A percentile compares a stretch with the other conserved stretches of the same genome.
These are phyloP conservation scores for Podospora fimiseda DNA, from an alignment of 495 filamentous ascomycete genomes.

Conservation along the genomic window DNA sequence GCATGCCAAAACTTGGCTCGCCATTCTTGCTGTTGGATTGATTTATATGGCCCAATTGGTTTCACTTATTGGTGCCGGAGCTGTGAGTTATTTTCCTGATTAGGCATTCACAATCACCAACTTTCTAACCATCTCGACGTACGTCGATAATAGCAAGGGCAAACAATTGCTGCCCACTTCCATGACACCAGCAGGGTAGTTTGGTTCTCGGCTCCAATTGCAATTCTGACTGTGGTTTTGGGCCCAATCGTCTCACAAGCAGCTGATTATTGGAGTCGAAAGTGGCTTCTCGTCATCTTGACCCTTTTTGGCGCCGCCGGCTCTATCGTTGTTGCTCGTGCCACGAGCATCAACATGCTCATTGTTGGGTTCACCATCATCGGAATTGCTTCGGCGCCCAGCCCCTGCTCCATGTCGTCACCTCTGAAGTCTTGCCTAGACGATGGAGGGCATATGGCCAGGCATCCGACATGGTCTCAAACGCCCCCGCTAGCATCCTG, in stretches of 20 bases:
- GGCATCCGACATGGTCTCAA: constrained; percentile 21
- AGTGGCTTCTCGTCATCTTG: constrained; percentile 29
- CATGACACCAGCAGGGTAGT: constrained; percentile 8
- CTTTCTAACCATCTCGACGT: neutral
- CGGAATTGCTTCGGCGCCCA: constrained; percentile 28
- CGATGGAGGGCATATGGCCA: constrained; percentile 25
- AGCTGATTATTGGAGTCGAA: constrained; percentile 34
- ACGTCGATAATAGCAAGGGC: constrained; percentile 21
- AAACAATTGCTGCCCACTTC: constrained; percentile 21
- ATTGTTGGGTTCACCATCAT: constrained; percentile 28
- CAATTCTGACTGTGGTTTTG: constrained; percentile 28
- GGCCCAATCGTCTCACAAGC: constrained; percentile 30
- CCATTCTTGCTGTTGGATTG: constrained; percentile 25
- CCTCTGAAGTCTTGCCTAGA: constrained; percentile 30
- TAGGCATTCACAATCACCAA: neutral
- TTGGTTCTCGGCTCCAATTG: constrained; percentile 26
- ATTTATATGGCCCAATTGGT: constrained; percentile 30
- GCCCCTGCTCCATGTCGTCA: constrained; percentile 30
- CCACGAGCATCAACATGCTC: constrained; percentile 25
- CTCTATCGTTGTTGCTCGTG: constrained; percentile 25
- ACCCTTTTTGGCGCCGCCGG: constrained; percentile 27
- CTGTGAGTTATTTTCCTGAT: constrained; percentile 16
- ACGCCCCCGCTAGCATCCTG: constrained; percentile 14
- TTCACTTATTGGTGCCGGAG: constrained; percentile 27
- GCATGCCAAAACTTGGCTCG: constrained; percentile 26